These are phyloP conservation scores for Candida gigantensis DNA, from an alignment of 1,139 yeast species.

Conservation along the genomic window DNA sequence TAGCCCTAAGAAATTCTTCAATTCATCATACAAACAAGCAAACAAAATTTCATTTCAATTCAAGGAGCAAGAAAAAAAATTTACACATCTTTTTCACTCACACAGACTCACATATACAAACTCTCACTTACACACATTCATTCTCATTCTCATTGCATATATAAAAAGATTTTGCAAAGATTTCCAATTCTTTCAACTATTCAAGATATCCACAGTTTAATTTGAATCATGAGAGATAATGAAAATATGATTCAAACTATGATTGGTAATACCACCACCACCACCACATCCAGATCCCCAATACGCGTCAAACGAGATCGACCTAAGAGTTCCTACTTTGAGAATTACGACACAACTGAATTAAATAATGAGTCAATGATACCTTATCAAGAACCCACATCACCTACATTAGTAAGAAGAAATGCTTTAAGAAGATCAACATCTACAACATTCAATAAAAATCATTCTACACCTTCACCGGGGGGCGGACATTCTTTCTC, in stretches of 20 bases:
- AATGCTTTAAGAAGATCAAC: constrained; percentile 1
- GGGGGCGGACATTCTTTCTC: constrained; percentile 13
- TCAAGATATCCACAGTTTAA: too few relatives aligned
- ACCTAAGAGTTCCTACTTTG: constrained; percentile 7
- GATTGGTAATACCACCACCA: neutral
- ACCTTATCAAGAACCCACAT: neutral
- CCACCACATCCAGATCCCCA: too few relatives aligned
- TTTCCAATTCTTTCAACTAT: too few relatives aligned
- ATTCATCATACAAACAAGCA: too few relatives aligned
- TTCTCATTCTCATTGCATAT: constrained; percentile 1
- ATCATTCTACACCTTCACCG: neutral
- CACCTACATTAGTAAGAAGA: constrained; percentile 2
- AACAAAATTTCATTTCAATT: too few relatives aligned
- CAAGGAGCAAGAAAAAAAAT: too few relatives aligned
- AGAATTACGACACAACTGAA: neutral
- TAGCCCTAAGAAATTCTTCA: too few relatives aligned
- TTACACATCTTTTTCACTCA: too few relatives aligned
- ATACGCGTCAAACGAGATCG: constrained; percentile 8
- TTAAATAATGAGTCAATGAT: neutral
- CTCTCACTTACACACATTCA: too few relatives aligned
- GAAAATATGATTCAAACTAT: constrained; percentile 1
- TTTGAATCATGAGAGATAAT: constrained; percentile 3
- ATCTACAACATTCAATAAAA: neutral
- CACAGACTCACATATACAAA: too few relatives aligned
- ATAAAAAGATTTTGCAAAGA: too few relatives aligned